Evolutionary conservation across 139 green algal species (phyloP).

Genomic region (Nannochloris sp.): DNA sequence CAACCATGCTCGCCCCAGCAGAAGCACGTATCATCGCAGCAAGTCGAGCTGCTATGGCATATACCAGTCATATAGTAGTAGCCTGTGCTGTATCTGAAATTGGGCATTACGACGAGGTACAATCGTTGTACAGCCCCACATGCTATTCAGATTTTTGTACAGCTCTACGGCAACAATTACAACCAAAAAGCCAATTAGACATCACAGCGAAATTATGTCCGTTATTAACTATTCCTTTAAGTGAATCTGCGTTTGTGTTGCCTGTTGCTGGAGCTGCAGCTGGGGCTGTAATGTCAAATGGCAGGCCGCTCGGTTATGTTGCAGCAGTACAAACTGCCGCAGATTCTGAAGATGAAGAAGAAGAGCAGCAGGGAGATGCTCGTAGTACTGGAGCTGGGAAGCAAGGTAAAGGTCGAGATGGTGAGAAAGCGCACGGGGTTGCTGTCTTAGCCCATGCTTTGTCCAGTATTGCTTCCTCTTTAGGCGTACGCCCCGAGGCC

Average conservation of each 20-base stretch:
- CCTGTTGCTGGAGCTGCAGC: conserved; percentile 30
- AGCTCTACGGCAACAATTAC: not conserved
- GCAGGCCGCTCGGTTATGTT: not conserved
- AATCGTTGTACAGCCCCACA: not conserved
- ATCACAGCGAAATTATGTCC: conserved; percentile 28
- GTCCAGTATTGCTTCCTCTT: conserved; percentile 19
- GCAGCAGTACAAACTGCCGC: not conserved
- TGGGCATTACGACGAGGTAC: conserved; percentile 9
- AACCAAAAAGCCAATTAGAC: not conserved
- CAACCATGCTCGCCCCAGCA: conserved; percentile 5
- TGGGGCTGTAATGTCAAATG: not conserved
- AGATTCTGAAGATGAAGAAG: not conserved
- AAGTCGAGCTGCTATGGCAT: not conserved
- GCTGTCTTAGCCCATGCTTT: conserved; percentile 49
- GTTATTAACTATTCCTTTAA: conserved; percentile 36
- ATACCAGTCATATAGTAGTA: not conserved
- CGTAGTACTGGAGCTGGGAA: not conserved
- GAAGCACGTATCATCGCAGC: conserved; percentile 6
- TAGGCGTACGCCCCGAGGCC: conserved; percentile 42
- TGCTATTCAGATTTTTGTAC: not conserved
- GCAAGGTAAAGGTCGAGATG: not conserved
- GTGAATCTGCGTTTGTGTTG: conserved; percentile 46
- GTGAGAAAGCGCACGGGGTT: conserved; percentile 14
- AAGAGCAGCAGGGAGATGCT: no score
- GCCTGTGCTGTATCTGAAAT: not conserved